Conservation (phyloP, 495 filamentous ascomycete species). For the Hypomontagnella submonticulosa region DNA sequence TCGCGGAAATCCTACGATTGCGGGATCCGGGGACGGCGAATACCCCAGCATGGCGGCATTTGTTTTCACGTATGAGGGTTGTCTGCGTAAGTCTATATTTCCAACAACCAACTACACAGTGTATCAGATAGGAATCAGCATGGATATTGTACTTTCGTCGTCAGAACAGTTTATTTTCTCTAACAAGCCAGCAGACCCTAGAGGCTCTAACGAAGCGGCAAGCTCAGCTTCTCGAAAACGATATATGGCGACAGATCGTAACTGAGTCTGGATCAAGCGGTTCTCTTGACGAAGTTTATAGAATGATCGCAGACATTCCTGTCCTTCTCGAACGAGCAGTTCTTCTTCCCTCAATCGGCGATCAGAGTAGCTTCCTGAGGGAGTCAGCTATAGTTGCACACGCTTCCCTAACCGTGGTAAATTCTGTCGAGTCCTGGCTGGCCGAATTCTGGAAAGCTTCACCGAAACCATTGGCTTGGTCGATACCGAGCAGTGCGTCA, state of each 20-base stretch:
- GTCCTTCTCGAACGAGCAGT: conserved; percentile 19
- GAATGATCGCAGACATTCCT: conserved; percentile 24
- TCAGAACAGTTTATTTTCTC: neutral
- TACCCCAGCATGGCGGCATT: conserved; percentile 32
- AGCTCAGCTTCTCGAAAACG: conserved; percentile 26
- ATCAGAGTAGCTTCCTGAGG: conserved; percentile 8
- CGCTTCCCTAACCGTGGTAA: conserved; percentile 14
- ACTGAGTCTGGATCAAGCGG: conserved; percentile 15
- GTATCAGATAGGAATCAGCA: neutral
- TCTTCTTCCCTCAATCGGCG: conserved; percentile 20
- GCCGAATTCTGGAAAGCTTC: conserved; percentile 32
- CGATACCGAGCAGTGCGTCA: conserved; percentile 13
- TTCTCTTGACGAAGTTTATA: conserved; percentile 28
- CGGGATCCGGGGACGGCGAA: conserved; percentile 20
- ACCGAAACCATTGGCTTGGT: conserved; percentile 18
- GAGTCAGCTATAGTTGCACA: conserved; percentile 15
- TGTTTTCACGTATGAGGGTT: conserved; percentile 32
- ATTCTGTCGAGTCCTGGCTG: conserved; percentile 19
- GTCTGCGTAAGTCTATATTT: conserved; percentile 23
- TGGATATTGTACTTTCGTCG: neutral
- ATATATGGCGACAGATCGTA: conserved; percentile 28
- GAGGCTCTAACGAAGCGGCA: conserved; percentile 30
- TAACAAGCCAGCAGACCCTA: conserved; percentile 19
- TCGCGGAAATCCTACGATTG: conserved; percentile 27
- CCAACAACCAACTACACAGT: too few species aligned